phyloP scores from a whole-genome alignment of 2,329 filamentous ascomycete genomes.

The Colletotrichum karsti region DNA sequence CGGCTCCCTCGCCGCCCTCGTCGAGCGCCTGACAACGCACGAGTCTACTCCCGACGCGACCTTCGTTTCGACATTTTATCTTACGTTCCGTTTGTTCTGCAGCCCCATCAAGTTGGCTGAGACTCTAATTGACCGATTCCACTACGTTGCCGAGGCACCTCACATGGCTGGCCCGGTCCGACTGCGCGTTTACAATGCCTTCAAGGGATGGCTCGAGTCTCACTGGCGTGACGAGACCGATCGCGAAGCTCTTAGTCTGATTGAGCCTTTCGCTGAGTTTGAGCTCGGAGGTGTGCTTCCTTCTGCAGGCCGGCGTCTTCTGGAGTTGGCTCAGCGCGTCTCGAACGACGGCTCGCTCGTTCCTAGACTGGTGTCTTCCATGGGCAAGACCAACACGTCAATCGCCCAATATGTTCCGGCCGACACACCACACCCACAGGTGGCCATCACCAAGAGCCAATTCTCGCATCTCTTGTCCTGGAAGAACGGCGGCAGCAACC shows the following conservation, averaged over 20 bases:
- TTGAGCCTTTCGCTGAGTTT: constrained; percentile 81
- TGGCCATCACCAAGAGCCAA: constrained; percentile 80
- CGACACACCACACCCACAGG: constrained; percentile 75
- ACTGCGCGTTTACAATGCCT: constrained; percentile 91
- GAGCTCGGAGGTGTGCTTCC: constrained; percentile 76
- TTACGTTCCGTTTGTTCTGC: constrained; percentile 94
- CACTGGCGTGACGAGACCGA: constrained; percentile 92
- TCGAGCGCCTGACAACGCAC: constrained; percentile 94
- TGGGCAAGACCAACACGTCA: constrained; percentile 86
- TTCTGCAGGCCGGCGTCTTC: constrained; percentile 80
- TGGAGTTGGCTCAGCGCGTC: constrained; percentile 83
- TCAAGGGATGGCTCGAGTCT: constrained; percentile 97
- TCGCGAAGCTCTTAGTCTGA: constrained; percentile 76
- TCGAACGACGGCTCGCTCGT: constrained; percentile 78
- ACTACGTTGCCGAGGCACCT: constrained; percentile 84
- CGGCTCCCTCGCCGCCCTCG: constrained; percentile 86
- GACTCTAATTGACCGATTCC: constrained; percentile 88
- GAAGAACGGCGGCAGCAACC: constrained; percentile 74
- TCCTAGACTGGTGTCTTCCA: constrained; percentile 83
- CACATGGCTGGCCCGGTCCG: constrained; percentile 81
- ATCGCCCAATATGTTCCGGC: constrained; percentile 74
- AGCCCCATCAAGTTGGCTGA: constrained; percentile 81
- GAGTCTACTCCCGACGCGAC: constrained; percentile 91
- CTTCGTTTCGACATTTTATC: constrained; percentile 94
- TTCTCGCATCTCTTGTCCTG: constrained; percentile 75